Evolutionary conservation across 1,139 yeast genomes (phyloP), one percentile per base, ranked within the genome.

Genomic region (Pichia sp.): DNA sequence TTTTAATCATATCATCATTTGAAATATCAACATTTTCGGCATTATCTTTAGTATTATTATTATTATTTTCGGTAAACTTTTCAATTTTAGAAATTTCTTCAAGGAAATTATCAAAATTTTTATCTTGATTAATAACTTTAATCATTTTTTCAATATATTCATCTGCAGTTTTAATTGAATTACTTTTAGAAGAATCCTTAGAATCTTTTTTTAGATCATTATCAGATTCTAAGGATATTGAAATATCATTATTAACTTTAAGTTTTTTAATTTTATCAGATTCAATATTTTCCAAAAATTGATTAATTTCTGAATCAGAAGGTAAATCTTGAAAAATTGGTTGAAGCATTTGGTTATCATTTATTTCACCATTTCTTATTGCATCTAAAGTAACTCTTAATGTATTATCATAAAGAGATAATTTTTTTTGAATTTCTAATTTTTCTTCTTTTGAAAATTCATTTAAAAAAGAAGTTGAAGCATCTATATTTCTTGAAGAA

Each of bases 341-440:
- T 10, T 40, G 28, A 11, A 44, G 26, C 9, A 38, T 27, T 26
- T 38, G 34, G 10, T 55, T 51, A 40, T 57, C 58, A 29, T 62
- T 57, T 8, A 58, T 49, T 41, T 59, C 60, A 46, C 65, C 57
- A 52, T 57, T 63, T 50, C 60, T 64, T 47, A 62, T 64, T 3
- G 66, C 63, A 36, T 54, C 58, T 37, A 66, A 43, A 9, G 59
- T 62, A 7, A 54, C 46, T 49, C 64, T 65, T 37, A 63, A 56
- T n/a, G 63, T 57, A 8, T 60, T 64, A n/a, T 56, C 63, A 39
- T 58, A 57, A 3, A 52, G 25, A 11, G 55, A 53, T 27, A 57
- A 34, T 39, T 50, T 57, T 30, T 49, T 49, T 30, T 56, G 56
- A 3, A 54, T 46, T 37, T 56, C 50, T 26, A 44, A 18, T 31